Percentiles rank a stretch among this genome's conserved stretches.
Evolutionary conservation across 208 protist species (phyloP).

Genomic region (Crithidia acanthocephali): DNA sequence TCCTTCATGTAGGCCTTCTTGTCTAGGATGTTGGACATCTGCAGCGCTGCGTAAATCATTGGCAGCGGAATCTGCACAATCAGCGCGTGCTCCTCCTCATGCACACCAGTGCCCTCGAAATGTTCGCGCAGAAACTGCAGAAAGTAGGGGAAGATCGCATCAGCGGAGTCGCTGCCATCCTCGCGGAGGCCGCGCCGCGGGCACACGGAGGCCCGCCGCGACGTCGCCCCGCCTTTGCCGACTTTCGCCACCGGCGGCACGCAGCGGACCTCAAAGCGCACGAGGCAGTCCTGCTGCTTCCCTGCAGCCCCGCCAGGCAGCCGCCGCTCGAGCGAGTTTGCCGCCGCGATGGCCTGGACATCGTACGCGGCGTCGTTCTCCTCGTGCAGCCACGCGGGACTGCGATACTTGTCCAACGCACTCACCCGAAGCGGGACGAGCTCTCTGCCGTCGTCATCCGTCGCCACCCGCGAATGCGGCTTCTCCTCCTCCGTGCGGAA

Average conservation of each 20-base stretch:
- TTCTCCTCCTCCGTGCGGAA: conserved; percentile 38
- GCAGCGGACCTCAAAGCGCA: conserved; percentile 76
- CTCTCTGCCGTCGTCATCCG: not conserved
- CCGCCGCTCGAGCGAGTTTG: not conserved
- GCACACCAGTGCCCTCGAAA: conserved; percentile 56
- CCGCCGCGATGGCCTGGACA: conserved; percentile 1
- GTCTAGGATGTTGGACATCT: conserved; percentile 63
- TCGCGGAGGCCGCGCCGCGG: conserved; percentile 11
- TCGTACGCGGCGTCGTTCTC: conserved; percentile 32
- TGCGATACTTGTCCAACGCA: conserved; percentile 35
- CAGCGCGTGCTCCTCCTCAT: conserved; percentile 66
- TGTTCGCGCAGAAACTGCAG: conserved; percentile 76
- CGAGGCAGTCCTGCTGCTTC: conserved; percentile 23
- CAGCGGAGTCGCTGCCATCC: conserved; percentile 34
- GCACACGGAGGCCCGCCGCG: conserved; percentile 32
- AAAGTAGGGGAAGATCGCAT: conserved; percentile 75
- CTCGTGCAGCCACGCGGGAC: conserved; percentile 29
- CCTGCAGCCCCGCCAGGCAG: not conserved
- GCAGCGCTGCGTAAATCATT: conserved; percentile 62
- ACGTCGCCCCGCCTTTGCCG: conserved; percentile 6
- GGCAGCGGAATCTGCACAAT: conserved; percentile 68
- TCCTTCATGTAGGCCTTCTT: conserved; percentile 65
- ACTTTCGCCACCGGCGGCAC: conserved; percentile 21
- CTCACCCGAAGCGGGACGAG: not conserved
- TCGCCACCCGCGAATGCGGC: conserved; percentile 7